A percentile compares a stretch with the other conserved stretches of the same genome.
Conservation (phyloP, 768 basidiomycete genomes). For the Kwoniella heveanensis region DNA sequence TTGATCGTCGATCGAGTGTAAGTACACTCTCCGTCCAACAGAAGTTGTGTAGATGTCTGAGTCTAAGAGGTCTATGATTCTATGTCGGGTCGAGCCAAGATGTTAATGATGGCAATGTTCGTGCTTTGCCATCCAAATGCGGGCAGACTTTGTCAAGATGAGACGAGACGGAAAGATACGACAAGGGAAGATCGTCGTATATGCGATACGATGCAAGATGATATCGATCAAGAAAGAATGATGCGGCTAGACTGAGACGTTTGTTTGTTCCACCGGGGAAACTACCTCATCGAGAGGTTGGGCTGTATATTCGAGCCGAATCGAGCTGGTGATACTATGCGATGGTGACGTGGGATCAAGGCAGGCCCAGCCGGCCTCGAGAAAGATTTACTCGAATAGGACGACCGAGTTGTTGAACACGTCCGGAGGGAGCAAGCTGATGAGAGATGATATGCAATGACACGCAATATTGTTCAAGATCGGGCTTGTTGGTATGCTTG, state of each 20-base stretch:
- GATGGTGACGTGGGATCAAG: background rate
- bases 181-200: background rate
- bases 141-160: too few relatives aligned
- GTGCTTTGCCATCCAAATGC: background rate
- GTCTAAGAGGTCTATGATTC: background rate
- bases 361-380: background rate
- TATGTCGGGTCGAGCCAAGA: background rate
- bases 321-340: background rate
- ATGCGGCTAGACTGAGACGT: too few relatives aligned
- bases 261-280: too few relatives aligned
- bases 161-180: background rate
- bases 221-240: background rate
- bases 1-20: background rate
- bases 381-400: background rate
- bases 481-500: background rate
- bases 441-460: background rate
- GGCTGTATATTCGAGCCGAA: background rate
- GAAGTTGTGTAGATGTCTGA: background rate
- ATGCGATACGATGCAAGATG: background rate
- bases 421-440: background rate
- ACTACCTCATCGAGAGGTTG: background rate
- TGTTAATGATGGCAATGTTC: too few relatives aligned
- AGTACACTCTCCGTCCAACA: background rate
- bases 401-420: background rate
- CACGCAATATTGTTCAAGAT: background rate